Conservation (phyloP, 495 filamentous ascomycete species). For the Xylaria grammica region DNA sequence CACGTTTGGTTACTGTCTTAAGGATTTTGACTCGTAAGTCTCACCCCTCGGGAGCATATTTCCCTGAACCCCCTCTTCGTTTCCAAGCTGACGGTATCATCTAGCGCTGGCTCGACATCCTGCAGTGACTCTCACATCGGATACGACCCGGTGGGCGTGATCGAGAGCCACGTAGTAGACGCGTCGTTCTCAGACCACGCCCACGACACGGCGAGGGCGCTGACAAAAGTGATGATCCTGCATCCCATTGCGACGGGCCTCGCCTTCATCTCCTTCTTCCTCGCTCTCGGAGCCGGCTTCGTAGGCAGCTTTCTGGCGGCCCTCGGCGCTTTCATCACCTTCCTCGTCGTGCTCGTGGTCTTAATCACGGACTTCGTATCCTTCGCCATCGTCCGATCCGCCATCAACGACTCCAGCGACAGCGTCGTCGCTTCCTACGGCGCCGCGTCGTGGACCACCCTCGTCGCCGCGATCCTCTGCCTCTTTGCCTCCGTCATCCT, state of each 20-base stretch:
- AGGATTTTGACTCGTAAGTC: constrained; percentile 40
- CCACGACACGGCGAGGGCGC: constrained; percentile 46
- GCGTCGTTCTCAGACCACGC: constrained; percentile 50
- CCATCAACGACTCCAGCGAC: constrained; percentile 50
- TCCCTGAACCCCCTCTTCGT: too few species aligned
- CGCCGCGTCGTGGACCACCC: constrained; percentile 55
- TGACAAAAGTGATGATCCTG: constrained; percentile 64
- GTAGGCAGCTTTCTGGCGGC: constrained; percentile 58
- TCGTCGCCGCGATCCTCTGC: constrained; percentile 56
- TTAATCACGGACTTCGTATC: constrained; percentile 62
- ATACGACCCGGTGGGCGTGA: constrained; percentile 56
- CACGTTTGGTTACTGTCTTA: constrained; percentile 62
- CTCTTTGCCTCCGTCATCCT: constrained; percentile 60
- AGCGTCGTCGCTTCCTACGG: constrained; percentile 50
- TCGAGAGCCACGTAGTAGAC: constrained; percentile 40
- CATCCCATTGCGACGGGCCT: constrained; percentile 64
- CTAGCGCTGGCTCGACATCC: constrained; percentile 41
- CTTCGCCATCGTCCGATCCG: constrained; percentile 57
- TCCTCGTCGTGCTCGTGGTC: constrained; percentile 58
- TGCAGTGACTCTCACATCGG: constrained; percentile 55
- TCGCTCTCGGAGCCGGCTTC: constrained; percentile 58
- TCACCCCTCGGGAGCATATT: too few species aligned
- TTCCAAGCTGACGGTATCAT: constrained; percentile 29
- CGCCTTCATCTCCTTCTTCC: constrained; percentile 63
- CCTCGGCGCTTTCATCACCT: constrained; percentile 55